A percentile compares a stretch with the other conserved stretches of the same genome.
phyloP scores from a whole-genome alignment of 768 basidiomycete species.

The Austroboletus eburneus region DNA sequence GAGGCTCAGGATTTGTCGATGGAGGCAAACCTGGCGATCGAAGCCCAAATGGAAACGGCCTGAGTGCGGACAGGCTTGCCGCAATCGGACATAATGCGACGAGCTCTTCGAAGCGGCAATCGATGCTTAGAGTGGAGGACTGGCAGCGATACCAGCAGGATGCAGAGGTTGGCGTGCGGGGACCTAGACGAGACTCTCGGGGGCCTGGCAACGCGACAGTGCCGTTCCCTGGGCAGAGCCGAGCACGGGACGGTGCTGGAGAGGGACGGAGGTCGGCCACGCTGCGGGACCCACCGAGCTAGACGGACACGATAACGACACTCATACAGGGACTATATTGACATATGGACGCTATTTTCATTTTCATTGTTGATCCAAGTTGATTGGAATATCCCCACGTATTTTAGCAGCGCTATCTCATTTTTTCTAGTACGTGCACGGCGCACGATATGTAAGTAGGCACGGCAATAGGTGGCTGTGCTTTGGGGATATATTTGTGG shows the following conservation, averaged over 20 bases:
- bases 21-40: conserved; percentile 30
- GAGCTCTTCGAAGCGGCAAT: conserved; percentile 57
- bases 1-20: conserved; percentile 31
- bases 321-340: conserved; percentile 11
- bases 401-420: conserved; percentile 16
- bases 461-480: neutral
- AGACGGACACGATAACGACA: conserved; percentile 1
- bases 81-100: conserved; percentile 26
- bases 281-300: conserved; percentile 41
- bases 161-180: conserved; percentile 29
- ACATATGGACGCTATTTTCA: conserved; percentile 19
- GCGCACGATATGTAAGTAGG: no score
- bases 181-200: conserved; percentile 24
- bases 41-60: conserved; percentile 31
- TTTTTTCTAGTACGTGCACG: no score
- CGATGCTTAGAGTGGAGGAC: conserved; percentile 78
- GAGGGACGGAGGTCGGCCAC: conserved; percentile 31
- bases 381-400: conserved; percentile 19
- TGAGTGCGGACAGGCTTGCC: conserved; percentile 62
- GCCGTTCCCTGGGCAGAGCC: conserved; percentile 31
- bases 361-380: no score
- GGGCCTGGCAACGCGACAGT: conserved; percentile 20
- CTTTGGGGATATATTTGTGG: conserved; percentile 15
- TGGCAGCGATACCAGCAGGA: conserved; percentile 76
- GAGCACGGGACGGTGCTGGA: conserved; percentile 16